A percentile compares a stretch with the other conserved stretches of the same genome.
These are phyloP conservation scores for Pistacia atlantica DNA, from an alignment of 345 rosid species.

Conservation along the genomic window DNA sequence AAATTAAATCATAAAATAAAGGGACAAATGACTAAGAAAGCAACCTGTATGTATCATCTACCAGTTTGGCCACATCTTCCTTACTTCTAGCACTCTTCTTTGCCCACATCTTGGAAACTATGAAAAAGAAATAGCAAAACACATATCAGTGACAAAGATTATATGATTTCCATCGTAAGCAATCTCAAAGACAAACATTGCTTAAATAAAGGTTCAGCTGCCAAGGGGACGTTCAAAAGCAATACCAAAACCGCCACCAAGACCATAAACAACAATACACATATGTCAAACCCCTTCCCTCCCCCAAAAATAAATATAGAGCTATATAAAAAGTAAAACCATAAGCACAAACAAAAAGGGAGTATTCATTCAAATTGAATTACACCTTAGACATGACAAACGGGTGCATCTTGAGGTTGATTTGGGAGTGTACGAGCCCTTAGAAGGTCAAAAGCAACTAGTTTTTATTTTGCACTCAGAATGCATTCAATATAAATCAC, in stretches of 20 bases:
- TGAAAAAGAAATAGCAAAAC: conserved; percentile 12
- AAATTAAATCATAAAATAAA: too few relatives aligned
- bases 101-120: conserved; percentile 71
- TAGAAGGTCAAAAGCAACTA: neutral
- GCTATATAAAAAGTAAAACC: neutral
- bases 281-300: neutral
- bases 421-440: neutral
- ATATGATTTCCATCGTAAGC: neutral
- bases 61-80: conserved; percentile 89
- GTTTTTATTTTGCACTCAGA: neutral
- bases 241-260: neutral
- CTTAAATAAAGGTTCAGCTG: neutral
- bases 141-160: neutral
- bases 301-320: neutral
- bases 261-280: neutral
- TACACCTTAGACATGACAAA: neutral
- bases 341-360: neutral
- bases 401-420: neutral
- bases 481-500: neutral
- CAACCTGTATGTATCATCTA: conserved; percentile 91
- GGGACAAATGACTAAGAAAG: neutral
- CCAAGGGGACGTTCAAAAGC: neutral
- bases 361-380: neutral
- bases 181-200: neutral
- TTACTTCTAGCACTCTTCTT: conserved; percentile 68